These are phyloP conservation scores for Phytophthora pini DNA, from an alignment of 352 stramenopile species.

Conservation along the genomic window DNA sequence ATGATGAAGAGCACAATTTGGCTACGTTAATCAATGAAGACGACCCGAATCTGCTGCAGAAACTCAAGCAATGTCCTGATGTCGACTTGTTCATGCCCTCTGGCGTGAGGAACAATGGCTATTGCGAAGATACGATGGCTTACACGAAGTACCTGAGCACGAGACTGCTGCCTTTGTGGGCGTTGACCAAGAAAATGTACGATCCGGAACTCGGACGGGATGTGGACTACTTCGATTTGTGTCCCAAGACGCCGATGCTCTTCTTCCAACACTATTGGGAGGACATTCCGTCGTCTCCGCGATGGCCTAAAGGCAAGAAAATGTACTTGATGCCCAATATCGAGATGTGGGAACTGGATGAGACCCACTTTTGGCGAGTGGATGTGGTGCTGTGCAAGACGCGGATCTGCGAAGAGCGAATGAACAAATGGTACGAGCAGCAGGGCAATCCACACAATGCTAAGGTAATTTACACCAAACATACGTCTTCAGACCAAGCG, in stretches of 20 bases:
- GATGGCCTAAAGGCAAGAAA: constrained; percentile 46
- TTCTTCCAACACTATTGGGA: constrained; percentile 65
- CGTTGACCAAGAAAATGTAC: constrained; percentile 41
- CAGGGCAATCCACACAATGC: constrained; percentile 55
- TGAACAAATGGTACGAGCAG: constrained; percentile 61
- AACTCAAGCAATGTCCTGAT: constrained; percentile 63
- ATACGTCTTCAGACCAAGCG: constrained; percentile 60
- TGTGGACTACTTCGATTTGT: constrained; percentile 59
- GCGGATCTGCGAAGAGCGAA: constrained; percentile 43
- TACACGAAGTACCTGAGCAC: constrained; percentile 60
- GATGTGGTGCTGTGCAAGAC: constrained; percentile 61
- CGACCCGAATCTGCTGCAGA: constrained; percentile 46
- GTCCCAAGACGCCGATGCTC: constrained; percentile 44
- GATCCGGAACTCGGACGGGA: constrained; percentile 28
- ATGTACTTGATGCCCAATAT: constrained; percentile 57
- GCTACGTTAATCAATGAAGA: constrained; percentile 39
- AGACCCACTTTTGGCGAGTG: constrained; percentile 45
- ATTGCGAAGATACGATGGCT: constrained; percentile 65
- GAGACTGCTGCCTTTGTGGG: constrained; percentile 51
- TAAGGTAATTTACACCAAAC: constrained; percentile 64
- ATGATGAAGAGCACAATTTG: constrained; percentile 25
- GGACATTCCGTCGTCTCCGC: constrained; percentile 28
- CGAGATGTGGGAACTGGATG: constrained; percentile 58
- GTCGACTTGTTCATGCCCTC: constrained; percentile 70
- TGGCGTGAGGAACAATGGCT: constrained; percentile 43